Evolutionary conservation across 164 flowering plant species (phyloP), one percentile per base, ranked within the genome.

Genomic region (Santalum album): DNA sequence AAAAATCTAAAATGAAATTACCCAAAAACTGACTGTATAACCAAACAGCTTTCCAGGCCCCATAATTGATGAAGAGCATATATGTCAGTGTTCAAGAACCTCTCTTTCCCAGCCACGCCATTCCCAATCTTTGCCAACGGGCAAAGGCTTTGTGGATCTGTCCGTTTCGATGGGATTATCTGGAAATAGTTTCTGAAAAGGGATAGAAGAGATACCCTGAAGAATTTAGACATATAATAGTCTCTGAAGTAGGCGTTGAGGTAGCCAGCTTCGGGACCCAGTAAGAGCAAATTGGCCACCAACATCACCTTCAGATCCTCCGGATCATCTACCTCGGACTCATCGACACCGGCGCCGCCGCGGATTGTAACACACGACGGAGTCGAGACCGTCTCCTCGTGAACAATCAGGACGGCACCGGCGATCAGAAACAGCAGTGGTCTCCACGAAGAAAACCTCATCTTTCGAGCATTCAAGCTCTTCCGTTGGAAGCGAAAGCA

Each of bases 291-390:
- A 64, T 81, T 66, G 25, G 80, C 77, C 32, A 76, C 90, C 67
- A 81, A 49, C 87, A 84, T 84, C 36, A 79, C 85, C 70, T 70
- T 84, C 65, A 84, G 47, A 20, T 79, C 83, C 14, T 62, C 75
- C 0, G 53, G 32, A 49, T 54, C 61, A 44, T 36, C 58, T 9
- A 23, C 60, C n/a, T 1, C 27, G 7, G 52, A 5, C 18, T 16
- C 18, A 0, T 7, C 23, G 12, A 47, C 60, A 0, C 12, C 44
- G 40, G 21, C 32, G 18, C 27, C 56, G 23, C 56, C 44, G 29
- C 51, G 21, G 5, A 73, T 61, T n/a, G 51, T 24, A 18, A 62
- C 34, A 71, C 90, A 79, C 1, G 78, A 70, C 2, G 90, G 90
- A 25, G 58, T 56, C 3, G 79, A 70, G 36, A 66, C 63, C 58